These are phyloP conservation scores for Aspergillus latus DNA, from an alignment of 2,329 filamentous ascomycete species.

Conservation along the genomic window DNA sequence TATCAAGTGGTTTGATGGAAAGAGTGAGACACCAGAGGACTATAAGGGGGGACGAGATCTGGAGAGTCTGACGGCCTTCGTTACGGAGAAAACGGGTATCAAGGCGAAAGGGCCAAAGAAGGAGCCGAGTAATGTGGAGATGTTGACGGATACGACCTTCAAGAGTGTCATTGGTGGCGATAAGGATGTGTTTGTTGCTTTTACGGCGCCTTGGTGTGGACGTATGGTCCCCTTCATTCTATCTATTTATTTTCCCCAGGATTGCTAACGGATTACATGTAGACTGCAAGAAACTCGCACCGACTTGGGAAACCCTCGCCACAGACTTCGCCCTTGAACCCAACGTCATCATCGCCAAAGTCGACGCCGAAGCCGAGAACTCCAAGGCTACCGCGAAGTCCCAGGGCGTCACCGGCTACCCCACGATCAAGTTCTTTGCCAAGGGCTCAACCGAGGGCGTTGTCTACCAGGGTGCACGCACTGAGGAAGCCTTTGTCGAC, in stretches of 20 bases:
- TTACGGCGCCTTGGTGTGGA: constrained; percentile 97
- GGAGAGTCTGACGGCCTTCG: constrained; percentile 77
- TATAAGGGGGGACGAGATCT: constrained; percentile 86
- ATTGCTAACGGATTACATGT: constrained; percentile 11
- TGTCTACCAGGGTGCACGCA: constrained; percentile 72
- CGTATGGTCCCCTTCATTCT: constrained; percentile 62
- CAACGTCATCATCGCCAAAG: constrained; percentile 84
- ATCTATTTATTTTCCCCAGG: constrained; percentile 2
- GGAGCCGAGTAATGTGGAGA: constrained; percentile 71
- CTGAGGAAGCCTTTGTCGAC: constrained; percentile 70
- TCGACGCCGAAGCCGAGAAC: constrained; percentile 87
- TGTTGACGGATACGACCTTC: constrained; percentile 79
- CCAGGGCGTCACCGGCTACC: constrained; percentile 81
- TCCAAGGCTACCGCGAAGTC: constrained; percentile 74
- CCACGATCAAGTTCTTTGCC: constrained; percentile 97
- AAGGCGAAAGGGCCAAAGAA: constrained; percentile 66
- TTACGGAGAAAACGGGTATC: constrained; percentile 81
- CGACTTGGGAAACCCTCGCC: constrained; percentile 84
- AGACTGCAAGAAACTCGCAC: constrained; percentile 97
- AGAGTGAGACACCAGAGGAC: constrained; percentile 78
- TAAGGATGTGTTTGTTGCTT: constrained; percentile 89
- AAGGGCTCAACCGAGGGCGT: constrained; percentile 73
- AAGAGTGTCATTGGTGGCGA: constrained; percentile 74
- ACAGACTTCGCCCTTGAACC: constrained; percentile 75
- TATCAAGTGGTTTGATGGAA: constrained; percentile 96